These are phyloP conservation scores for Solanum pennellii DNA, from an alignment of 257 asterid genomes.

Conservation along the genomic window DNA sequence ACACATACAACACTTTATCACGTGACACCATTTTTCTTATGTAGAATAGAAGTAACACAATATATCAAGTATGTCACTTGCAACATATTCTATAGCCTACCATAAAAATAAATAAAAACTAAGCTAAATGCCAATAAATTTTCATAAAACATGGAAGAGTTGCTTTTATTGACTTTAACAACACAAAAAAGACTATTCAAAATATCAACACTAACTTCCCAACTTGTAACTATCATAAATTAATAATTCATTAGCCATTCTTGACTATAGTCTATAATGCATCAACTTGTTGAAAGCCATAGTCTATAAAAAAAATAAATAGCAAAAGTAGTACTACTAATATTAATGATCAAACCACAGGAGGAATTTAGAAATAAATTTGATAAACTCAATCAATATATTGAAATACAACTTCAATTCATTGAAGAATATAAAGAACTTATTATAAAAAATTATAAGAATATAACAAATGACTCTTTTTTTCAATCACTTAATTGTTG, in stretches of 20 bases:
- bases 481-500: constrained; percentile 1
- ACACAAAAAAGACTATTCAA: neutral
- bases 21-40: neutral
- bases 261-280: neutral
- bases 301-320: neutral
- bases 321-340: neutral
- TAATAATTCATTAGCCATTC: neutral
- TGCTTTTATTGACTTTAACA: neutral
- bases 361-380: neutral
- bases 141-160: neutral
- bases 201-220: neutral
- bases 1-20: rapidly evolving
- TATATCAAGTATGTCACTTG: neutral
- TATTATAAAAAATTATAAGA: neutral
- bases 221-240: neutral
- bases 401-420: neutral
- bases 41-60: neutral
- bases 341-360: neutral
- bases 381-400: neutral
- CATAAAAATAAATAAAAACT: neutral
- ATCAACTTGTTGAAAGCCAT: neutral
- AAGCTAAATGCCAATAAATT: neutral
- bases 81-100: neutral
- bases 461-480: neutral
- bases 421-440: neutral